Evolutionary conservation across 1,284 basidiomycete genomes (phyloP), one percentile per base, ranked within the genome.

Genomic region (Ustilago sp.): DNA sequence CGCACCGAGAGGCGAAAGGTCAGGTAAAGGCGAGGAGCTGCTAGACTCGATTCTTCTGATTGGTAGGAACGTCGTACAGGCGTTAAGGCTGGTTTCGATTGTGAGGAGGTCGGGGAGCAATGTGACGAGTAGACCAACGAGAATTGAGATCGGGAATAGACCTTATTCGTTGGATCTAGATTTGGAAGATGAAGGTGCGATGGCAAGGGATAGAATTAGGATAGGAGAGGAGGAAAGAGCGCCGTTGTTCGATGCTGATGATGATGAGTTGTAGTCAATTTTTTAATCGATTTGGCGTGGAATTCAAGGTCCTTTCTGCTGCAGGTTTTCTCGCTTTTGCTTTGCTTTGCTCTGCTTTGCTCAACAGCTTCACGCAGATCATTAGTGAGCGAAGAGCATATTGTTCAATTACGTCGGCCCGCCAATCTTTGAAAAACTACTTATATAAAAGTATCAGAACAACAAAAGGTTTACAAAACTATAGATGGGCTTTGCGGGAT

Each of bases 1-100:
- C 17, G 36, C 8, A 38, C 43, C 43, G n/a, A 4, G 35, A 17
- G 45, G 59, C 1, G 68, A 57, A 35, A 58, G 84, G 13, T 61
- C 69, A 7, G 83, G 83, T 9, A 80, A 77, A 51, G 64, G 74
- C 12, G 84, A 86, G 47, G 84, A 86, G 63, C 61, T 85, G 11
- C 57, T 86, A 19, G 84, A 86, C 59, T 82, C 80, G 36, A 41
- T 86, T 32, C 74, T 86, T 48, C 64, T 86, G 13, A 85, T 86
- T 41, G 76, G 78, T 7, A 67, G 84, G 28, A 86, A 86, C 36
- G 81, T 80, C 2, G 71, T 83, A 17, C 84, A 86, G 63, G 78
- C 80, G 15, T 45, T 81, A n/a, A 72, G 84, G 9, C 64, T 86
- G 13, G 65, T 86, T 1, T 73, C 78, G 35, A 84, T 86, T 35